A percentile compares a stretch with the other conserved stretches of the same genome.
Conservation (phyloP, 768 basidiomycete species). For the Pisolithus albus region DNA sequence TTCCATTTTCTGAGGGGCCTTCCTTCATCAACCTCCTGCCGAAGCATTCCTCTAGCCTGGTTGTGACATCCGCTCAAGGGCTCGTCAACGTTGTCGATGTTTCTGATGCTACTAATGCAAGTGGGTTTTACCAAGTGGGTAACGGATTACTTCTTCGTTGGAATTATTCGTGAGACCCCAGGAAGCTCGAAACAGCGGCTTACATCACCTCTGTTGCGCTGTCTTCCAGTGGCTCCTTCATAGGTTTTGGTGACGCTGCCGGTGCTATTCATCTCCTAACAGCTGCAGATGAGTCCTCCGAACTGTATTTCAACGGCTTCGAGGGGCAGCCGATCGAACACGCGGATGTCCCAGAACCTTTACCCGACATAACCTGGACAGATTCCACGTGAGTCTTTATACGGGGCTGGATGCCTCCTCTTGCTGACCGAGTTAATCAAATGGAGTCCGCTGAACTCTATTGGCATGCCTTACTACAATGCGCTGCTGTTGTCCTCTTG, state of each 20-base stretch:
- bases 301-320: slow-evolving; percentile 79
- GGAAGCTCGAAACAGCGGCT: slow-evolving; percentile 62
- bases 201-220: slow-evolving; percentile 76
- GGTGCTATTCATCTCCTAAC: slow-evolving; percentile 79
- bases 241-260: slow-evolving; percentile 88
- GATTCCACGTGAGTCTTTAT: slow-evolving; percentile 59
- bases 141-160: not conserved
- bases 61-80: slow-evolving; percentile 73
- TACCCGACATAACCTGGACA: slow-evolving; percentile 74
- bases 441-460: slow-evolving; percentile 66
- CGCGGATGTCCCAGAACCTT: slow-evolving; percentile 65
- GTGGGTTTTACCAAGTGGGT: slow-evolving; percentile 75
- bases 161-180: slow-evolving; percentile 3
- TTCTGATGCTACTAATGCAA: slow-evolving; percentile 55
- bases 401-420: not conserved
- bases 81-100: slow-evolving; percentile 82
- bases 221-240: slow-evolving; percentile 81
- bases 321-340: slow-evolving; percentile 82
- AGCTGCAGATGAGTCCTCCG: slow-evolving; percentile 54
- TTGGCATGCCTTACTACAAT: slow-evolving; percentile 85
- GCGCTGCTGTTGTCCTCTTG: slow-evolving; percentile 64
- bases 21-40: slow-evolving; percentile 80
- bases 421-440: not conserved
- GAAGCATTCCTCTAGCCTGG: slow-evolving; percentile 64
- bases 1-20: slow-evolving; percentile 83